Evolutionary conservation across 192 early-diverging fungal species (phyloP), one percentile per base, ranked within the genome.

Genomic region (Coemansia sp.): DNA sequence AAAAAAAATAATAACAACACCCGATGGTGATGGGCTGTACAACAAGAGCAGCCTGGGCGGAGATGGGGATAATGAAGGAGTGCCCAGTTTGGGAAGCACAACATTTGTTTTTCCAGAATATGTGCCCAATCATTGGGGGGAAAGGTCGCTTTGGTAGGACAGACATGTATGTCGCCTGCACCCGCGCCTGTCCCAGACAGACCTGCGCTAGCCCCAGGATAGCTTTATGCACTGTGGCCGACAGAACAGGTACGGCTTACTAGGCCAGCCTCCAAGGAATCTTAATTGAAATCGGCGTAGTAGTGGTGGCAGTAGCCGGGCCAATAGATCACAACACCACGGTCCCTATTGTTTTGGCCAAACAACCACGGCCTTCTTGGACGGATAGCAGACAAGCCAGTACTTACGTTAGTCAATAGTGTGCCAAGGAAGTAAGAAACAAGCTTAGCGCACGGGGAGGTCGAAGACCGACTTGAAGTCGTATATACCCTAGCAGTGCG

Each of bases 331-430:
- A 59, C 55, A 59, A 59, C 55, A 59, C 27, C 12, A 10, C 5
- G 10, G 24, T 33, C n/a, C 29, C 55, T 34, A 59, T 59, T 59
- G 55, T 59, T 34, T 8, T 34, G 16, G 55, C 55, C 27, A 31
- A 27, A 55, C 52, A 52, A 51, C 43, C 27, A 54, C 24, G 51
- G 12, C 51, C 11, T 43, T 43, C 13, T 33, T 22, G 8, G 38
- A 38, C 22, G n/a, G 20, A 18, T 24, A 16, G 60, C 20, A 2
- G 15, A 42, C 61, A 63, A 24, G n/a, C 36, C 34, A 24, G 38
- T 41, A 42, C 61, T 42, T 63, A 63, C 61, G 36, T 63, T 63
- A 63, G 61, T 63, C 61, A 63, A 63, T 63, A 63, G 38, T 63
- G 61, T 20, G 31, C 38, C 61, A 38, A 61, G 59, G 36, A 34